Conservation (phyloP, 441 rosid species). For the Adansonia gregorii region DNA sequence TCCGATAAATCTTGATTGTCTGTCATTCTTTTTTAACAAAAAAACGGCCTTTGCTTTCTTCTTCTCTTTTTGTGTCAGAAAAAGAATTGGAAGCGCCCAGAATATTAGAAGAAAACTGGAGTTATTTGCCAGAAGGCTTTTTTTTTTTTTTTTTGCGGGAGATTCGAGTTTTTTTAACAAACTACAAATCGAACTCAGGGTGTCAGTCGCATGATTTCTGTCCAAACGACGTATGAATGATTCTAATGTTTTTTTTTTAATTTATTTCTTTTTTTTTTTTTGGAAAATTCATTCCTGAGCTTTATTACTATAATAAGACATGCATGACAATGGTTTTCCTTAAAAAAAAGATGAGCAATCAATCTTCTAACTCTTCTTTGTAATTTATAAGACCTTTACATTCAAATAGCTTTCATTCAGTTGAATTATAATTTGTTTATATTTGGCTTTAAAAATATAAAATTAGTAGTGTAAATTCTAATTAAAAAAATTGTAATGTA, state of each 20-base stretch:
- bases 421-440: background rate
- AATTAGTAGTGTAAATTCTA: no score
- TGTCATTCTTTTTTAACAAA: constrained; percentile 40
- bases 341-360: no score
- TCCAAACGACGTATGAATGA: no score
- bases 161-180: background rate
- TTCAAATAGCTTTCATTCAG: background rate
- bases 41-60: background rate
- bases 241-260: no score
- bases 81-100: background rate
- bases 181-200: background rate
- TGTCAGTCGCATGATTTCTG: background rate
- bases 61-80: background rate
- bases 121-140: background rate
- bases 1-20: constrained; percentile 60
- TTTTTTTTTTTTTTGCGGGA: background rate
- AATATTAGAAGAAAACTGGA: background rate
- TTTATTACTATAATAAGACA: background rate
- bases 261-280: no score
- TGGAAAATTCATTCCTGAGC: no score
- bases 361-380: background rate
- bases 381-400: background rate
- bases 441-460: background rate
- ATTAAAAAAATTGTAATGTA: no score
- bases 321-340: background rate